phyloP scores from a whole-genome alignment of 805 yeast species.

The Priceomyces melissophilus region DNA sequence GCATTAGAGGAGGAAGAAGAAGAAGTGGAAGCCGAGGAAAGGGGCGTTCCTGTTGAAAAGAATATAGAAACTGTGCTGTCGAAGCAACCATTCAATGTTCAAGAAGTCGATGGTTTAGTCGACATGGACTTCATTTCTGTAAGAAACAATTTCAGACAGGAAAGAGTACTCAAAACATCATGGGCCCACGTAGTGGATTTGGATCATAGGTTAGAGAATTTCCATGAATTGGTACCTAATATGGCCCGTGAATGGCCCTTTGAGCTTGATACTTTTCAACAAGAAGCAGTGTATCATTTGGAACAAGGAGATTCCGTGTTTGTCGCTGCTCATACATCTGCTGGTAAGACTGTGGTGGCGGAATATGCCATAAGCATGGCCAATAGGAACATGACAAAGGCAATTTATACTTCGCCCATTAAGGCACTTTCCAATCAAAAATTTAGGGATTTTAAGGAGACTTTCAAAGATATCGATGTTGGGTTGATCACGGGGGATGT shows the following conservation, averaged over 20 bases:
- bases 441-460: slow-evolving; percentile 80
- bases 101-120: slow-evolving; percentile 45
- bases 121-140: slow-evolving; percentile 30
- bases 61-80: neutral
- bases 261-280: slow-evolving; percentile 90
- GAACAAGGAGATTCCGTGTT: slow-evolving; percentile 98
- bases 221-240: slow-evolving; percentile 82
- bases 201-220: slow-evolving; percentile 77
- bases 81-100: slow-evolving; percentile 29
- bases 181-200: slow-evolving; percentile 98
- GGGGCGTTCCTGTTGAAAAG: slow-evolving; percentile 10
- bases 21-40: slow-evolving; percentile 9
- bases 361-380: slow-evolving; percentile 99
- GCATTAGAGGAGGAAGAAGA: slow-evolving; percentile 14
- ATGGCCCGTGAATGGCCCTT: slow-evolving; percentile 96
- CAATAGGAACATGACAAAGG: slow-evolving; percentile 90
- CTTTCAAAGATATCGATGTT: slow-evolving; percentile 78
- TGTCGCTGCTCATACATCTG: slow-evolving; percentile 98
- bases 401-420: slow-evolving; percentile 94
- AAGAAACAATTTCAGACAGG: slow-evolving; percentile 19
- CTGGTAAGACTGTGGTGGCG: slow-evolving; percentile 98
- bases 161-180: slow-evolving; percentile 42
- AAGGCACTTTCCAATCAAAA: slow-evolving; percentile 89
- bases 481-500: slow-evolving; percentile 98
- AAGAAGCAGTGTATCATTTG: slow-evolving; percentile 92